Conservation (phyloP, 805 yeast genomes). For the Spathaspora girioi region DNA sequence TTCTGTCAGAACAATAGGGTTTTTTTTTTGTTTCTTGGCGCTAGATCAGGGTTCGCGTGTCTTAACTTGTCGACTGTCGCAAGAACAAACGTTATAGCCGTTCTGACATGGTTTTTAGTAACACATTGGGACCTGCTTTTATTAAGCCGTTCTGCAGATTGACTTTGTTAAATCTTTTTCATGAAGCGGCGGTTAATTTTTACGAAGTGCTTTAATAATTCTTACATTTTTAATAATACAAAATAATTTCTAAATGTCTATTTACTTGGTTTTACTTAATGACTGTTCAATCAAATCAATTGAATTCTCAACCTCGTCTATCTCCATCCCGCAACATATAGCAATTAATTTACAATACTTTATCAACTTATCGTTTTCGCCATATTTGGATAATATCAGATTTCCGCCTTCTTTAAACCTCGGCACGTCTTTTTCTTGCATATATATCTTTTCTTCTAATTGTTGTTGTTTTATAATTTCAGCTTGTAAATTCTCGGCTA, state of each 20-base stretch:
- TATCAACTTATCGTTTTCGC: slow-evolving; percentile 10
- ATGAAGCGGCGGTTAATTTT: too few relatives aligned
- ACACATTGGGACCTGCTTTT: too few relatives aligned
- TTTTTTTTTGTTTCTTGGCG: too few relatives aligned
- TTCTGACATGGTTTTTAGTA: too few relatives aligned
- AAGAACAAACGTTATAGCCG: too few relatives aligned
- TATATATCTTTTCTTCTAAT: slow-evolving; percentile 15
- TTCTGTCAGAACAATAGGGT: too few relatives aligned
- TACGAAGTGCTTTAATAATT: not conserved
- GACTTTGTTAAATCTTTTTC: too few relatives aligned
- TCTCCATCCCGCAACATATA: slow-evolving; percentile 40
- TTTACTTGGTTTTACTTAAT: slow-evolving; percentile 16
- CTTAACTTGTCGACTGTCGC: too few relatives aligned
- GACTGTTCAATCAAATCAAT: slow-evolving; percentile 42
- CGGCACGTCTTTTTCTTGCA: slow-evolving; percentile 21
- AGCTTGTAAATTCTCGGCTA: slow-evolving; percentile 24
- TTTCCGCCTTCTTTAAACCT: slow-evolving; percentile 11
- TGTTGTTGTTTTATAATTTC: slow-evolving; percentile 19
- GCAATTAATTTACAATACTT: slow-evolving; percentile 41
- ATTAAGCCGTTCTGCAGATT: too few relatives aligned
- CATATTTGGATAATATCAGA: slow-evolving; percentile 1
- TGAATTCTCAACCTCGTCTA: slow-evolving; percentile 37
- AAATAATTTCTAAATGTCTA: slow-evolving; percentile 2
- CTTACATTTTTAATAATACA: not conserved
- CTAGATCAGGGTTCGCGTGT: too few relatives aligned